phyloP scores from a whole-genome alignment of 108 stramenopile genomes.

The Mayamaea pseudoterrestris region DNA sequence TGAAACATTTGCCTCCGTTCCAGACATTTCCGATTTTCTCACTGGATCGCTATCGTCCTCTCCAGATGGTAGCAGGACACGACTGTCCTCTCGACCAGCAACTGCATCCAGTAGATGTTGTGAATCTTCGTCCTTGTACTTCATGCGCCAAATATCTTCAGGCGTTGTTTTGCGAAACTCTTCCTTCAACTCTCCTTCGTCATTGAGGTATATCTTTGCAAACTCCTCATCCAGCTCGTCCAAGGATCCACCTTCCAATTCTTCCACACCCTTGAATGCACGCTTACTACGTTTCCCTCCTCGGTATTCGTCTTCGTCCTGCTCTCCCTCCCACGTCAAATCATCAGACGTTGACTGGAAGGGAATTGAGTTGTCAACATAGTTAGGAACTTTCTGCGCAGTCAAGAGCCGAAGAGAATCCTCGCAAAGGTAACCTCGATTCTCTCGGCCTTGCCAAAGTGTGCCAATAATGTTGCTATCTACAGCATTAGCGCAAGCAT shows the following conservation, averaged over 20 bases:
- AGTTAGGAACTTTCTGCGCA: constrained; percentile 40
- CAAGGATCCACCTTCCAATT: constrained; percentile 27
- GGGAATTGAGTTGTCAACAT: constrained; percentile 48
- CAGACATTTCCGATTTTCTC: background rate
- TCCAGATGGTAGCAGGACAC: too few species aligned
- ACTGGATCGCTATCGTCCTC: too few species aligned
- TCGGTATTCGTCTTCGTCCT: constrained; percentile 23
- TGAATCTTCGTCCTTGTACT: constrained; percentile 3
- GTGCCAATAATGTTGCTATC: constrained; percentile 55
- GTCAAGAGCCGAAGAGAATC: constrained; percentile 59
- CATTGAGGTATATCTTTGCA: constrained; percentile 8
- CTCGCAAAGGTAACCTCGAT: constrained; percentile 61
- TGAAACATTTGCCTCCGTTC: background rate
- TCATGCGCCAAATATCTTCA: constrained; percentile 7
- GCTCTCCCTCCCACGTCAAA: constrained; percentile 22
- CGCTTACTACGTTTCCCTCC: constrained; percentile 7
- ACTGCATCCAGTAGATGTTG: too few species aligned
- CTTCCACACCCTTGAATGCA: constrained; percentile 21
- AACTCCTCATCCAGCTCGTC: constrained; percentile 12
- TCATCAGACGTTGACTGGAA: constrained; percentile 33
- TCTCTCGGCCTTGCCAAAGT: constrained; percentile 69
- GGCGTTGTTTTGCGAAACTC: constrained; percentile 2
- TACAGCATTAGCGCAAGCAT: constrained; percentile 58
- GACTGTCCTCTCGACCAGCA: too few species aligned
- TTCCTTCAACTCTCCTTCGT: constrained; percentile 16